Percentiles rank a stretch among this genome's conserved stretches.
phyloP scores from a whole-genome alignment of 805 yeast species.

The Barnettozyma salicaria region DNA sequence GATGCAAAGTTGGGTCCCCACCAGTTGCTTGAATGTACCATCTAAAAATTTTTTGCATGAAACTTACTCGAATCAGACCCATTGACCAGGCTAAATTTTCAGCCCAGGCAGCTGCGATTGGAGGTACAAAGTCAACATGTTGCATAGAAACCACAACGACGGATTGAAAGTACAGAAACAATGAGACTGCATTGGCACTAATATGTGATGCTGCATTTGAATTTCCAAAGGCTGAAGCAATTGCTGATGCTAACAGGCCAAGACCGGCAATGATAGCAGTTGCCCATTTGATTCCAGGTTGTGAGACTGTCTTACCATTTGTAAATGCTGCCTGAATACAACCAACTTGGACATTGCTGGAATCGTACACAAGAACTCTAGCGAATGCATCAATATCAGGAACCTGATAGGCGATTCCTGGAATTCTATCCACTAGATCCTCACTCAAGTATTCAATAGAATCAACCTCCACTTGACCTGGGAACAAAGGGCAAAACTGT shows the following conservation, averaged over 20 bases:
- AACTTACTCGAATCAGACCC: constrained; percentile 73
- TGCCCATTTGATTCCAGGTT: constrained; percentile 93
- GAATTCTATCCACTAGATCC: constrained; percentile 50
- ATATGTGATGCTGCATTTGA: constrained; percentile 93
- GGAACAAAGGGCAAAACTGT: constrained; percentile 84
- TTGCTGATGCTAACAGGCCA: constrained; percentile 83
- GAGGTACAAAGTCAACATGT: constrained; percentile 90
- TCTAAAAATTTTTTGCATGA: constrained; percentile 77
- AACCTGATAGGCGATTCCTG: constrained; percentile 81
- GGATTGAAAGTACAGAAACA: constrained; percentile 90
- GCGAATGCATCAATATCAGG: constrained; percentile 88
- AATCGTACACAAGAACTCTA: constrained; percentile 63
- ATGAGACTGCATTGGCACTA: constrained; percentile 90
- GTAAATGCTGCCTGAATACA: constrained; percentile 85
- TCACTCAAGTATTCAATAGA: constrained; percentile 55
- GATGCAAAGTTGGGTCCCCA: constrained; percentile 68
- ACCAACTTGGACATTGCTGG: constrained; percentile 61
- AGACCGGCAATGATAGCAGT: constrained; percentile 86
- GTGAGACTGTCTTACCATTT: constrained; percentile 93
- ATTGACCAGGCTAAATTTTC: constrained; percentile 96
- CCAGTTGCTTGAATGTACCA: constrained; percentile 98
- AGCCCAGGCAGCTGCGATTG: constrained; percentile 97
- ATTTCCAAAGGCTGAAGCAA: constrained; percentile 82
- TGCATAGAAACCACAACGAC: constrained; percentile 91
- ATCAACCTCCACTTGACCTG: constrained; percentile 75